Conservation (phyloP, 768 basidiomycete genomes). For the Pleurotus platypus region DNA sequence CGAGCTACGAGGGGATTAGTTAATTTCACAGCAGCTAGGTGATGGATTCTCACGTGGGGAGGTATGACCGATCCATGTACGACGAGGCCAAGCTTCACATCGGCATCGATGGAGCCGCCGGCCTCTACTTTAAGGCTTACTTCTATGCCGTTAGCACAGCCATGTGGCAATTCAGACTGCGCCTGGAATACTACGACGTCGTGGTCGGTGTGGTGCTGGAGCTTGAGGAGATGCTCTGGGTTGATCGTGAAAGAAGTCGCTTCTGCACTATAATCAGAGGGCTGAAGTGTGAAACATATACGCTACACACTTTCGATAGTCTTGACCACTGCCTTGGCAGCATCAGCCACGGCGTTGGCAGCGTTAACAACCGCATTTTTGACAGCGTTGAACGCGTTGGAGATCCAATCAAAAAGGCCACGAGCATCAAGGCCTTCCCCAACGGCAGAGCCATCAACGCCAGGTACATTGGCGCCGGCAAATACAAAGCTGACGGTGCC, state of each 20-base stretch:
- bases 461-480: constrained; percentile 13
- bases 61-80: constrained; percentile 1
- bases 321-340: background rate
- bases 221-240: background rate
- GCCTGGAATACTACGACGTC: background rate
- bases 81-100: background rate
- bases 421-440: background rate
- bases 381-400: background rate
- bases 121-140: background rate
- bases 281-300: background rate
- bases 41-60: background rate
- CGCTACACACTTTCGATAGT: background rate
- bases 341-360: background rate
- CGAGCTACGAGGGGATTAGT: background rate
- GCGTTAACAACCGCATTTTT: background rate
- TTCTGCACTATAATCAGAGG: background rate
- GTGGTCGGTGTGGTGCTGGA: background rate
- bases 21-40: background rate
- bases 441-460: constrained; percentile 8
- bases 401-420: background rate
- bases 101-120: background rate
- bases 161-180: background rate
- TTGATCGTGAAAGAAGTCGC: background rate
- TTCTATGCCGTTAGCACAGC: background rate
- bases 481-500: constrained; percentile 4